Evolutionary conservation across 306 rosid genomes (phyloP).

Genomic region (Vachellia pachyceras): DNA sequence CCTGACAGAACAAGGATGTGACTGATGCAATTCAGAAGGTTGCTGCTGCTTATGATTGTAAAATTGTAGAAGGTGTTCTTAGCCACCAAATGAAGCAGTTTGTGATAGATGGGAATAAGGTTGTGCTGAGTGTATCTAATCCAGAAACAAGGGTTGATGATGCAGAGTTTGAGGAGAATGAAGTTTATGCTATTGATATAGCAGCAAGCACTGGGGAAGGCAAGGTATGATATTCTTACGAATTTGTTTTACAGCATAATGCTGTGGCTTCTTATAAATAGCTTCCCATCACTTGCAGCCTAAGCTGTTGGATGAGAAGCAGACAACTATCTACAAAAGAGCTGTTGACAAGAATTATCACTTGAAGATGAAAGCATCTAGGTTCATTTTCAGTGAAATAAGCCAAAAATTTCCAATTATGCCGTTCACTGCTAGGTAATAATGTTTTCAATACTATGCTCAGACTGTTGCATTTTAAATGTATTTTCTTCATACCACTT

Average conservation of each 20-base stretch:
- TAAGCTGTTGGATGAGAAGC: constrained; percentile 72
- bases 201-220: constrained; percentile 82
- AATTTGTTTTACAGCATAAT: not conserved
- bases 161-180: constrained; percentile 80
- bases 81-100: constrained; percentile 88
- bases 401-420: constrained; percentile 71
- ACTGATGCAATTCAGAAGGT: constrained; percentile 81
- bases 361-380: constrained; percentile 79
- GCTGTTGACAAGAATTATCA: constrained; percentile 81
- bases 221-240: constrained; percentile 46
- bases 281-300: constrained; percentile 52
- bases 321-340: constrained; percentile 78
- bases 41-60: constrained; percentile 77
- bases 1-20: constrained; percentile 72
- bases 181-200: constrained; percentile 70
- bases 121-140: constrained; percentile 61
- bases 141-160: constrained; percentile 75
- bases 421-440: constrained; percentile 73
- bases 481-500: not conserved
- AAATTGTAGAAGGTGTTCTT: constrained; percentile 80
- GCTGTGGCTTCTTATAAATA: not conserved
- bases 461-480: not conserved
- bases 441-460: not conserved
- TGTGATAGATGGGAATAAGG: constrained; percentile 82
- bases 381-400: constrained; percentile 80